Evolutionary conservation across 1,284 basidiomycete genomes (phyloP).

Genomic region (Vanrija sp.): DNA sequence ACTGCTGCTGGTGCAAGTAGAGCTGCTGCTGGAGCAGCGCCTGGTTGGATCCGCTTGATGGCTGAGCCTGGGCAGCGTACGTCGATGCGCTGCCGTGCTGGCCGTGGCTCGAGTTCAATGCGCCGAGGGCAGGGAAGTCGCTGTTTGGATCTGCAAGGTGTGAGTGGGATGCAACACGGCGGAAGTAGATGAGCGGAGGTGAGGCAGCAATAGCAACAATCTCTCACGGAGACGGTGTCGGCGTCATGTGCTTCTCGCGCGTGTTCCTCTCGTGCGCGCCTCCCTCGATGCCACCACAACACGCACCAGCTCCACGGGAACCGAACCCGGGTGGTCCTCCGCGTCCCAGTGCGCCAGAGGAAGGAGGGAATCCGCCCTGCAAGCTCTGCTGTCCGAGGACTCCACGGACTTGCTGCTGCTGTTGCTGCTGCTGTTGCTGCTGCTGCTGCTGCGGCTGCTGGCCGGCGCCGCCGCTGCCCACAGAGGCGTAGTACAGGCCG

Average conservation of each 20-base stretch:
- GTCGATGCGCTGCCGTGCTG: slow-evolving; percentile 23
- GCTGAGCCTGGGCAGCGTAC: slow-evolving; percentile 40
- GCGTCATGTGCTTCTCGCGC: too few relatives aligned
- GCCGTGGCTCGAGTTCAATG: slow-evolving; percentile 22
- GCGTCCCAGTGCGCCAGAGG: slow-evolving; percentile 20
- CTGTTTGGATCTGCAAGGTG: slow-evolving; percentile 30
- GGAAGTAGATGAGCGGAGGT: neutral
- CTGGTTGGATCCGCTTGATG: slow-evolving; percentile 20
- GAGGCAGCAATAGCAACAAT: too few relatives aligned
- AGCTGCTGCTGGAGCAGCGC: slow-evolving; percentile 17
- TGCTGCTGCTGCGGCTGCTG: slow-evolving; percentile 11
- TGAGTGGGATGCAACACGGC: neutral
- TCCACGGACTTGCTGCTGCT: slow-evolving; percentile 2
- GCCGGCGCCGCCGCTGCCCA: slow-evolving; percentile 35
- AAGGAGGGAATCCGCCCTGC: slow-evolving; percentile 19
- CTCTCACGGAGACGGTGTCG: too few relatives aligned
- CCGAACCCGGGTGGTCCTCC: slow-evolving; percentile 43
- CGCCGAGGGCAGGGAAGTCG: slow-evolving; percentile 46
- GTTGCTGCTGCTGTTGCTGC: slow-evolving; percentile 11
- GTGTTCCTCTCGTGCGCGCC: neutral
- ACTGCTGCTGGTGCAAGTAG: slow-evolving; percentile 24
- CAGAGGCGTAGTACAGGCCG: slow-evolving; percentile 43
- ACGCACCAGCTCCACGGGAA: slow-evolving; percentile 20
- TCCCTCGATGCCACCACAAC: neutral
- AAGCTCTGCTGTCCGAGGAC: slow-evolving; percentile 12